phyloP scores from a whole-genome alignment of 257 asterid genomes.

The Nyctanthes arbortristis region DNA sequence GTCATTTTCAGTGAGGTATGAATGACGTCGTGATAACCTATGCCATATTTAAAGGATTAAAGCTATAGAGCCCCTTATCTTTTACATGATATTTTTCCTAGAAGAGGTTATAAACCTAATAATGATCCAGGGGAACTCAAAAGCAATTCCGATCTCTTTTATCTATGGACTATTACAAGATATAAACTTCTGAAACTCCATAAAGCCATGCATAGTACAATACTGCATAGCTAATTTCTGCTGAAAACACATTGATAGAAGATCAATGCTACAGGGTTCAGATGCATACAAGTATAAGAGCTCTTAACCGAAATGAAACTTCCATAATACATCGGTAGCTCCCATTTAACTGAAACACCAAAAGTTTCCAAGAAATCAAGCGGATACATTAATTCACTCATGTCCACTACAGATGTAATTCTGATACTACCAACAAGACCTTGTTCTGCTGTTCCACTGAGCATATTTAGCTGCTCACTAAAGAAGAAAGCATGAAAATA shows the following conservation, averaged over 20 bases:
- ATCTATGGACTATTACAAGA: background rate
- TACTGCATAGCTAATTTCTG: too few species aligned
- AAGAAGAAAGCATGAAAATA: too few species aligned
- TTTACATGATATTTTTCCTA: background rate
- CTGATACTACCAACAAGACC: background rate
- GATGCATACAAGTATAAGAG: too few species aligned
- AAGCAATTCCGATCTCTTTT: conserved; percentile 1
- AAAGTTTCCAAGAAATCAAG: background rate
- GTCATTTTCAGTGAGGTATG: conserved; percentile 4
- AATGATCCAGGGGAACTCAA: background rate
- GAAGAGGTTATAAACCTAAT: background rate
- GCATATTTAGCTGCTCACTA: too few species aligned
- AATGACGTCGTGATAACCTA: background rate
- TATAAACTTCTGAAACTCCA: background rate
- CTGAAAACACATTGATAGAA: background rate
- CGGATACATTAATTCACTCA: background rate
- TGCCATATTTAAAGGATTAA: background rate
- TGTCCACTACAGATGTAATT: background rate
- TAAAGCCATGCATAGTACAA: background rate
- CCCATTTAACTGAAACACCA: background rate
- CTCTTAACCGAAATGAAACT: background rate
- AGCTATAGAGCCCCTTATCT: background rate
- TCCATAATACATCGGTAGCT: background rate
- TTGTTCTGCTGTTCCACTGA: too few species aligned
- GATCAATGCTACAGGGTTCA: too few species aligned